phyloP scores from a whole-genome alignment of 2,329 filamentous ascomycete species.

The Alternaria metachromatica region DNA sequence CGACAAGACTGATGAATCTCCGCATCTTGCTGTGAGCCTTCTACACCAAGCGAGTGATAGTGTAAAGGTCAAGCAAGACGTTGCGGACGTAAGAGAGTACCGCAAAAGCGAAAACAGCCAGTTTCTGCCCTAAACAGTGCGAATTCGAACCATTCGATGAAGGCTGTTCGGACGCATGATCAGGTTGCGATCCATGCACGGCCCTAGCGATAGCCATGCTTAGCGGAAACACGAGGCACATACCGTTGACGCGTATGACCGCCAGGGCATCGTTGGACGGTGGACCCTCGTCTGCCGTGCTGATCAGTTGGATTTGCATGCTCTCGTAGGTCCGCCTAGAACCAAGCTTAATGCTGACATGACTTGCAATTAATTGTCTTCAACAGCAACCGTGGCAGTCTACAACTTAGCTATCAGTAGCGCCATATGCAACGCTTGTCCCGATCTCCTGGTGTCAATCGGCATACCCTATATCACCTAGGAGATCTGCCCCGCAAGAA shows the following conservation, averaged over 20 bases:
- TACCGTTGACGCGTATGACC: conserved; percentile 21
- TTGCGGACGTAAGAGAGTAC: conserved; percentile 5
- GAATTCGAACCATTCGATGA: conserved; percentile 9
- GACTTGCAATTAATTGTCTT: background rate
- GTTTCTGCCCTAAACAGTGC: conserved; percentile 5
- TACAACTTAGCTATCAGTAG: background rate
- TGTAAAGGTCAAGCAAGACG: conserved; percentile 22
- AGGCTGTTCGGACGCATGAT: conserved; percentile 10
- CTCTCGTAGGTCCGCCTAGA: background rate
- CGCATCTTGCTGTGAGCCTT: conserved; percentile 29
- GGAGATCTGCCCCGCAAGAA: conserved; percentile 12
- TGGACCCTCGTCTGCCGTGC: conserved; percentile 28
- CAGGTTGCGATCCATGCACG: conserved; percentile 35
- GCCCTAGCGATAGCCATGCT: conserved; percentile 17
- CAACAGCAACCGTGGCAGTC: background rate
- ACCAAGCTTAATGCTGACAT: conserved; percentile 1
- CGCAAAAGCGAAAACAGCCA: conserved; percentile 6
- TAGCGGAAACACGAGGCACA: conserved; percentile 22
- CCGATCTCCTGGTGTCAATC: background rate
- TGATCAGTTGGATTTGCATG: conserved; percentile 21
- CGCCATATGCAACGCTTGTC: background rate
- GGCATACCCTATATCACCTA: background rate
- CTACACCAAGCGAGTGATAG: conserved; percentile 30
- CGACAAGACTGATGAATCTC: conserved; percentile 23
- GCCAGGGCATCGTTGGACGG: conserved; percentile 9